phyloP scores from a whole-genome alignment of 176 grass and related monocot species.

The Musa beccarii region DNA sequence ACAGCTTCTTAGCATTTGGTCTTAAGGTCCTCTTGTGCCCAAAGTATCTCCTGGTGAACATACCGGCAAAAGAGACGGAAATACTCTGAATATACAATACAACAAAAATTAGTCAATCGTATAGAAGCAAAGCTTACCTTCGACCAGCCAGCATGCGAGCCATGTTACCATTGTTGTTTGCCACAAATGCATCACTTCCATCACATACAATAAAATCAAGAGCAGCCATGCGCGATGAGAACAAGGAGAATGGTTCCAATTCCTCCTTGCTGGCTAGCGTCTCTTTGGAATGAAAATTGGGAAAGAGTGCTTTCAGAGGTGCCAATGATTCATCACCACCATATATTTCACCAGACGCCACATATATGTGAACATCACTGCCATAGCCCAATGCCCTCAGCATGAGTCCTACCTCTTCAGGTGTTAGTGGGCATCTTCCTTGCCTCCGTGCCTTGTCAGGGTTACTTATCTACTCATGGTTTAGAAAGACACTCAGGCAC shows the following conservation, averaged over 20 bases:
- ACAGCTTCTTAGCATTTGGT: constrained; percentile 57
- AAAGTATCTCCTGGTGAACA: constrained; percentile 49
- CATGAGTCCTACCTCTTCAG: constrained; percentile 80
- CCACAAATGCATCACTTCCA: constrained; percentile 85
- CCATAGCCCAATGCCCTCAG: constrained; percentile 63
- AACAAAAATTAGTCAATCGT: not conserved
- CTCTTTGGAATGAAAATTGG: constrained; percentile 89
- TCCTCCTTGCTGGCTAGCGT: constrained; percentile 55
- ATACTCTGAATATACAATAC: not conserved
- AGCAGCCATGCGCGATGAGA: constrained; percentile 83
- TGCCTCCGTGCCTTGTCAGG: constrained; percentile 18
- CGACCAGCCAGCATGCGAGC: constrained; percentile 67
- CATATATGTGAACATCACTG: constrained; percentile 63
- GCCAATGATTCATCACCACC: constrained; percentile 63
- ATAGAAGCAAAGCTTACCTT: constrained; percentile 35
- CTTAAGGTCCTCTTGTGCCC: constrained; percentile 68
- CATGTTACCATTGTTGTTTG: constrained; percentile 88
- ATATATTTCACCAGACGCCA: constrained; percentile 91
- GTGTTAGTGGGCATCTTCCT: constrained; percentile 78
- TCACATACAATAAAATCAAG: constrained; percentile 91
- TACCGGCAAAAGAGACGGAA: not conserved
- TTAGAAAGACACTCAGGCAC: not conserved
- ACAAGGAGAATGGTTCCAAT: constrained; percentile 45
- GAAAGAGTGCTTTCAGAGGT: constrained; percentile 63
- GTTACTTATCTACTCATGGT: constrained; percentile 7